These are phyloP conservation scores for Podaxis carcinomalis DNA, from an alignment of 768 basidiomycete genomes.

Conservation along the genomic window DNA sequence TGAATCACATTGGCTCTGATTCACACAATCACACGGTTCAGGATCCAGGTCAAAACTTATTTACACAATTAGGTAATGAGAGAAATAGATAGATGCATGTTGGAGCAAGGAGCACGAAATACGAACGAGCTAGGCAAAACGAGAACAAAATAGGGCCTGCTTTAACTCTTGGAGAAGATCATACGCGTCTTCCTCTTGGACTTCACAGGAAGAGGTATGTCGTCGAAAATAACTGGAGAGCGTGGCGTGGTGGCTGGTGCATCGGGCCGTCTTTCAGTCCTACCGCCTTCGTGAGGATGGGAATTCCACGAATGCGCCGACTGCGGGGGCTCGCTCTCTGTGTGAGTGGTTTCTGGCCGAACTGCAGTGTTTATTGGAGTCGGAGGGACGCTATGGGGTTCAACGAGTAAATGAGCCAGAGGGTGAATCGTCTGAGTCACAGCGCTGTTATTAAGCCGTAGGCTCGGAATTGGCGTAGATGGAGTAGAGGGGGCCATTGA, in stretches of 20 bases:
- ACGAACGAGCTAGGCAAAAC: not conserved
- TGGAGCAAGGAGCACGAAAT: not conserved
- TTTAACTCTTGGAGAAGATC: slow-evolving; percentile 8
- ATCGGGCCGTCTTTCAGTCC: not conserved
- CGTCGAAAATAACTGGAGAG: slow-evolving; percentile 2
- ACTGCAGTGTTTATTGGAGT: not conserved
- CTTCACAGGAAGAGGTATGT: slow-evolving; percentile 10
- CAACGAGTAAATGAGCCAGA: slow-evolving; percentile 6
- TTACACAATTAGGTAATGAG: not conserved
- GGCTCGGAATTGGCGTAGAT: slow-evolving; percentile 2
- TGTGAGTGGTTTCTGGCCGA: not conserved
- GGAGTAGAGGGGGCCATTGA: not conserved
- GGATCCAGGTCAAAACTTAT: not conserved
- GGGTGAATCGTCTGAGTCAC: slow-evolving; percentile 1
- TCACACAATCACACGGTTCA: not conserved
- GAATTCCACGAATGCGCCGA: not conserved
- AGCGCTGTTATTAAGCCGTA: not conserved
- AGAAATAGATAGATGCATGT: not conserved
- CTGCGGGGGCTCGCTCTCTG: not conserved
- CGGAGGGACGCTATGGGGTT: not conserved
- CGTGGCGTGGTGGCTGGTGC: not conserved
- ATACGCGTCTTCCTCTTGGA: slow-evolving; percentile 8
- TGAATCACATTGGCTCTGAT: not conserved
- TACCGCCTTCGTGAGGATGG: not conserved
- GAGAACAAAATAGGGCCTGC: not conserved